A percentile compares a stretch with the other conserved stretches of the same genome.
These are phyloP conservation scores for Exsudoporus frostii DNA, from an alignment of 768 basidiomycete genomes.

Conservation along the genomic window DNA sequence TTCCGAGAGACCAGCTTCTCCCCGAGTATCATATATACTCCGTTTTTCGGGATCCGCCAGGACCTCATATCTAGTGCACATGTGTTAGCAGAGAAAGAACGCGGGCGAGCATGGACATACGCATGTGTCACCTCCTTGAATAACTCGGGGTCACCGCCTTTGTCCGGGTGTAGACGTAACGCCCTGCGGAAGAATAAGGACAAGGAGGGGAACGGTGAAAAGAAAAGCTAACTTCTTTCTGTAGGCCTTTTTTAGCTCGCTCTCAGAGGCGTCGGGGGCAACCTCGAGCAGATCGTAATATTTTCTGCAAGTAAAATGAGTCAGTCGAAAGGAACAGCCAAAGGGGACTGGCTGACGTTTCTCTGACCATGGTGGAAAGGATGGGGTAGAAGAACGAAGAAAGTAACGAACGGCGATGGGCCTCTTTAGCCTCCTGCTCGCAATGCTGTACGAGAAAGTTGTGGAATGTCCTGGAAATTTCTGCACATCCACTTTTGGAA, in stretches of 20 bases:
- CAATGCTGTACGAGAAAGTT: slow-evolving; percentile 33
- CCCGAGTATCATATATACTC: slow-evolving; percentile 80
- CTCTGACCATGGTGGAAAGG: slow-evolving; percentile 55
- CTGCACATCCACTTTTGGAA: slow-evolving; percentile 22
- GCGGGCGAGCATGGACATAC: slow-evolving; percentile 44
- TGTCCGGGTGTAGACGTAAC: slow-evolving; percentile 84
- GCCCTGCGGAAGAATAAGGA: slow-evolving; percentile 48
- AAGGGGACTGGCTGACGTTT: slow-evolving; percentile 44
- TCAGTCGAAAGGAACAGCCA: background rate
- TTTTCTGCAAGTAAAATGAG: slow-evolving; percentile 49
- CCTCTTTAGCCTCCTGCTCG: slow-evolving; percentile 26
- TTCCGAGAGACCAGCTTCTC: slow-evolving; percentile 87
- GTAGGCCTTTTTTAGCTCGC: slow-evolving; percentile 93
- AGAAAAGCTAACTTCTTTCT: slow-evolving; percentile 69
- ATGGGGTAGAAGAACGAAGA: slow-evolving; percentile 12
- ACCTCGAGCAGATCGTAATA: slow-evolving; percentile 93
- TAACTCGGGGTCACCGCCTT: slow-evolving; percentile 92
- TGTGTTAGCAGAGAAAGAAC: background rate
- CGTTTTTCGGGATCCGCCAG: slow-evolving; percentile 86
- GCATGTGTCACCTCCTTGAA: slow-evolving; percentile 98
- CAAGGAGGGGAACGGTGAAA: background rate
- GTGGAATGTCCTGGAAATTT: slow-evolving; percentile 36
- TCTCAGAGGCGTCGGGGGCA: slow-evolving; percentile 69
- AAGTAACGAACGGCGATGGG: slow-evolving; percentile 10
- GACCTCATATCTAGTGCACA: slow-evolving; percentile 75